These are phyloP conservation scores for Nyssa sinensis DNA, from an alignment of 148 eudicot genomes.

Conservation along the genomic window DNA sequence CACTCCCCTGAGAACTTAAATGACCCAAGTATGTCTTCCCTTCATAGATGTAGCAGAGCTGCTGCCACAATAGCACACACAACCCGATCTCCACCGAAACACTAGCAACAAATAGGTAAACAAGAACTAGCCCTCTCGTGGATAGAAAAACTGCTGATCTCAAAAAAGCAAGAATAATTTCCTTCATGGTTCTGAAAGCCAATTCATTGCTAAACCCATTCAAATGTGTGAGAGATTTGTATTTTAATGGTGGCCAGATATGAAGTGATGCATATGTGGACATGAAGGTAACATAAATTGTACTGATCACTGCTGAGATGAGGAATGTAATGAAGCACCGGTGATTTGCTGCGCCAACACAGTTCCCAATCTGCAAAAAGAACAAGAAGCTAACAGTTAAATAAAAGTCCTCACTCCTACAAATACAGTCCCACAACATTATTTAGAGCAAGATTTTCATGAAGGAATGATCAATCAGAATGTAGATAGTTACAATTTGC, in stretches of 20 bases:
- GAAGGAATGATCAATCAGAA: no score
- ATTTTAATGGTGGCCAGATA: conserved; percentile 53
- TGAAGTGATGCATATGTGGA: conserved; percentile 45
- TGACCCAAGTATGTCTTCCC: conserved; percentile 83
- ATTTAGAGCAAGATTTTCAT: no score
- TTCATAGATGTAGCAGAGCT: conserved; percentile 71
- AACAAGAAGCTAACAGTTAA: not conserved
- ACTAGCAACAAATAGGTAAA: conserved; percentile 80
- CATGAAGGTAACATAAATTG: conserved; percentile 57
- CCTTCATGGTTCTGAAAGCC: conserved; percentile 34
- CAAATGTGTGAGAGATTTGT: conserved; percentile 15
- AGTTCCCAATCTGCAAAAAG: conserved; percentile 82
- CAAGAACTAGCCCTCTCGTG: conserved; percentile 65
- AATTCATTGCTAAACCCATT: conserved; percentile 21
- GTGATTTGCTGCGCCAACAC: conserved; percentile 91
- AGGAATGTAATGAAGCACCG: conserved; percentile 70
- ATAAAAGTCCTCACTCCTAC: not conserved
- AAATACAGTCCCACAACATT: no score
- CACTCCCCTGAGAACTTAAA: conserved; percentile 53
- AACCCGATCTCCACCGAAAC: conserved; percentile 76
- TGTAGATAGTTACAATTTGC: no score
- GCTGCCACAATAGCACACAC: conserved; percentile 88
- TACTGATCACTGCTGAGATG: conserved; percentile 64
- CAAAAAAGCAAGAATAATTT: conserved; percentile 41
- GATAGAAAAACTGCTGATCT: conserved; percentile 61